Base-by-base conservation (phyloP, 768 basidiomycete genomes). In the Trametes maxima region DNA sequence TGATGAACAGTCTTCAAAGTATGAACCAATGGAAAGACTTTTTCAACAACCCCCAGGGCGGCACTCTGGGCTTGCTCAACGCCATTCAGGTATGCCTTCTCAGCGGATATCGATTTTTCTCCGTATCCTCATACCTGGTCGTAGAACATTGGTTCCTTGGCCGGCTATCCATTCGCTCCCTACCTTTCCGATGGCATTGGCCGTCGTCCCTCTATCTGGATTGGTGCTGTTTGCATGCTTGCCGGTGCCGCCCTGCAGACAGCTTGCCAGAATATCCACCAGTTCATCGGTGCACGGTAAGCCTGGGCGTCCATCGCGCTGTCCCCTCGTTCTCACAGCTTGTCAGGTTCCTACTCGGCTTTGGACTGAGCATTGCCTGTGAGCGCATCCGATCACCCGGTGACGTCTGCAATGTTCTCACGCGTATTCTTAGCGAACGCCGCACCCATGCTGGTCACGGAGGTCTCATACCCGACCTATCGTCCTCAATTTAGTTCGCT, bases 381-480 rank as follows among this genome's bases (percentile, higher is more conserved):
- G 65, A 72, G 77, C 64, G 21, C 42, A n/a, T 33, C 39, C 49
- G 5, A 5, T 52, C 25, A 21, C 53, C 6, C n/a, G 16, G 39
- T 50, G 45, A 40, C 36, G 40, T 51, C 25, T 17, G 17, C 14
- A 25, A 3, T 28, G 12, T 59, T 71, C 75, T 67, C 72, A 73
- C 59, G 62, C 66, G 21, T 33, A 50, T 48, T 69, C 47, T 56
- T 69, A 80, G 84, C 83, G 24, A 87, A 85, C 67, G 85, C 90
- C 53, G 91, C 92, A 12, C 92, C 93, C 12, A 82, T 94, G 79
- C 75, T 94, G 76, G 85, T 94, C 56, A 88, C 91, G 50, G 93
- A 95, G 75, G 75, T 94, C n/a, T 81, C 92, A 1, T 94, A 94
- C 72, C 93, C 92, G 16, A 78, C 82, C 12, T 88, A 95, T 74